phyloP scores from a whole-genome alignment of 352 stramenopile species.

The Phytophthora tubulina region DNA sequence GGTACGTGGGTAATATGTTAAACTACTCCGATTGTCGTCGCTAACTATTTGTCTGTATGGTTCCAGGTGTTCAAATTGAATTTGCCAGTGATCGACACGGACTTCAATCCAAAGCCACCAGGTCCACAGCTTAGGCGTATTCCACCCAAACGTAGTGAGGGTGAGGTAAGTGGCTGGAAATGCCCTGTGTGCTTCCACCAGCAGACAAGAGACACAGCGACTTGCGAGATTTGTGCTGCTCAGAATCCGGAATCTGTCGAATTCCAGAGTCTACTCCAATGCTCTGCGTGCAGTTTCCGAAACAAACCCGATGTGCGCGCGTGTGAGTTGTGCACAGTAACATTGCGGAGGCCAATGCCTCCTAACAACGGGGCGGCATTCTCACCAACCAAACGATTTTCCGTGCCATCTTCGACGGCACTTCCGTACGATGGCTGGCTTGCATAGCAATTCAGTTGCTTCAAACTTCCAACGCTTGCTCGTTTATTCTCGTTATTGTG shows the following conservation, averaged over 20 bases:
- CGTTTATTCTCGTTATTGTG: not conserved
- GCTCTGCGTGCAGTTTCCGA: conserved; percentile 68
- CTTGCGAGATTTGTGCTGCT: conserved; percentile 81
- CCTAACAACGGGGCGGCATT: conserved; percentile 4
- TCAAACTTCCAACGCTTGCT: not conserved
- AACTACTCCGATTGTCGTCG: not conserved
- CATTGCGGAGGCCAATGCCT: conserved; percentile 28
- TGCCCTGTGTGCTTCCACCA: conserved; percentile 80
- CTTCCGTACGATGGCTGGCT: conserved; percentile 33
- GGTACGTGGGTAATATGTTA: conserved; percentile 23
- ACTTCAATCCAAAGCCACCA: conserved; percentile 26
- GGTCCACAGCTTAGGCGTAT: conserved; percentile 12
- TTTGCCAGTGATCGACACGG: conserved; percentile 39
- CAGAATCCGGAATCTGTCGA: conserved; percentile 69
- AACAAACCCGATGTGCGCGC: conserved; percentile 55
- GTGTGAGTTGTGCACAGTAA: conserved; percentile 72
- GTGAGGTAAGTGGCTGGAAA: conserved; percentile 45
- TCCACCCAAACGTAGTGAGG: conserved; percentile 19
- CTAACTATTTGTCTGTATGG: conserved; percentile 16
- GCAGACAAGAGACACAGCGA: conserved; percentile 54
- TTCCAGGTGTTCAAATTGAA: conserved; percentile 38
- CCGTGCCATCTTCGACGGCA: conserved; percentile 1
- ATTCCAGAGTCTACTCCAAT: conserved; percentile 66
- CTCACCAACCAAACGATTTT: conserved; percentile 34
- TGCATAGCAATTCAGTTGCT: conserved; percentile 9